Conservation (phyloP, 2,329 filamentous ascomycete genomes). For the Periglandula ipomoeae region DNA sequence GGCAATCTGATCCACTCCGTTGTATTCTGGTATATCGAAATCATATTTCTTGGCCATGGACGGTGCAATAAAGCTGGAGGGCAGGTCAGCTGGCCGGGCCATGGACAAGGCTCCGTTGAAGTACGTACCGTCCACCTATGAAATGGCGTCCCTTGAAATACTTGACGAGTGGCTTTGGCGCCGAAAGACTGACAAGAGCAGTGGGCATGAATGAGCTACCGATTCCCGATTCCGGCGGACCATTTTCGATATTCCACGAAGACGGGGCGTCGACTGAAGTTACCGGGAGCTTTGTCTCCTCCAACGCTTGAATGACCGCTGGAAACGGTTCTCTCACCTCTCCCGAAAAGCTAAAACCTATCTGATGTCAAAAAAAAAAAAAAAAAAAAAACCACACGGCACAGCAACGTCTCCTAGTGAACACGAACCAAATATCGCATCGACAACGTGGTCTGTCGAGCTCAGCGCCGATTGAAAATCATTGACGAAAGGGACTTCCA, state of each 20-base stretch:
- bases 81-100: slow-evolving; percentile 10
- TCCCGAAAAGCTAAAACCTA: slow-evolving; percentile 85
- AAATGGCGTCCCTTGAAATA: slow-evolving; percentile 86
- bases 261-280: slow-evolving; percentile 89
- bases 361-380: slow-evolving; percentile 1
- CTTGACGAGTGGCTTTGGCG: slow-evolving; percentile 82
- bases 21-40: slow-evolving; percentile 73
- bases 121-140: slow-evolving; percentile 66
- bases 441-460: slow-evolving; percentile 71
- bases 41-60: slow-evolving; percentile 77
- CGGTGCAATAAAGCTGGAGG: slow-evolving; percentile 63
- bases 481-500: slow-evolving; percentile 73
- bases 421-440: slow-evolving; percentile 77
- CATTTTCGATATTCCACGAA: slow-evolving; percentile 85
- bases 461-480: slow-evolving; percentile 63
- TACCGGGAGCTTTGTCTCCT: slow-evolving; percentile 64
- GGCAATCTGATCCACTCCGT: slow-evolving; percentile 80
- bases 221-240: slow-evolving; percentile 67
- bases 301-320: slow-evolving; percentile 66
- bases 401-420: too few relatives aligned
- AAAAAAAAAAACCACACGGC: background rate
- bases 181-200: slow-evolving; percentile 79
- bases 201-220: slow-evolving; percentile 74
- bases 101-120: background rate
- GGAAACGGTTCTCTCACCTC: slow-evolving; percentile 90